phyloP scores from a whole-genome alignment of 768 basidiomycete genomes.

The Auriculariales sp. region DNA sequence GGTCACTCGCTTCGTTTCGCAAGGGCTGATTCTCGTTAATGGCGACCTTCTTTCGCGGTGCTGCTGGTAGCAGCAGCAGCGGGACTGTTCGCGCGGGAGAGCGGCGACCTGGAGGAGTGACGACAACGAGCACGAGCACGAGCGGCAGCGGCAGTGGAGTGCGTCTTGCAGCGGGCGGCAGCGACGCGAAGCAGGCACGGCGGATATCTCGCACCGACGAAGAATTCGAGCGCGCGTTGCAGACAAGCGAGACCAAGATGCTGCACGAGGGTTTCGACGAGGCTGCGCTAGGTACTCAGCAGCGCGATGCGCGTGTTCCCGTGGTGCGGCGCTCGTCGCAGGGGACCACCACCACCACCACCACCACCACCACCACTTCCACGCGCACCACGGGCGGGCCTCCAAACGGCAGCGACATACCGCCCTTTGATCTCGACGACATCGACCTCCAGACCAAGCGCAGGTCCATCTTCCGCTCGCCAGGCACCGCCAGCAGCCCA shows the following conservation, averaged over 20 bases:
- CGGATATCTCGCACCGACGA: constrained; percentile 60
- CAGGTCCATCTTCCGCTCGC: constrained; percentile 73
- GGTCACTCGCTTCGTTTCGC: too few species aligned
- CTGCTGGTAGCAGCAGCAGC: too few species aligned
- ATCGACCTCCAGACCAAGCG: constrained; percentile 57
- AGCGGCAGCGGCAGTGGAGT: constrained; percentile 21
- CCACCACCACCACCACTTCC: constrained; percentile 57
- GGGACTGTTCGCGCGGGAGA: not conserved
- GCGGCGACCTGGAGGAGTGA: not conserved
- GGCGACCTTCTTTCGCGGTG: not conserved
- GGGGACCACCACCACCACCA: constrained; percentile 42
- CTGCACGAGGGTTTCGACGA: constrained; percentile 62
- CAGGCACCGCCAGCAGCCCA: constrained; percentile 83
- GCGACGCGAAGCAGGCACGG: constrained; percentile 24
- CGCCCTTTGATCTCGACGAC: constrained; percentile 54
- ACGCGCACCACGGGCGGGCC: constrained; percentile 22
- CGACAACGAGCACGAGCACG: constrained; percentile 37
- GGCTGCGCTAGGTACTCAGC: constrained; percentile 40
- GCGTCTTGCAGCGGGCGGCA: constrained; percentile 1
- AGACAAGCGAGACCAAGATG: constrained; percentile 47
- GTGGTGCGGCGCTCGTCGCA: constrained; percentile 16
- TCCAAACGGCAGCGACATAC: constrained; percentile 42
- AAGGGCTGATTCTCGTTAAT: not conserved
- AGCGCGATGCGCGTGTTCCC: constrained; percentile 26
- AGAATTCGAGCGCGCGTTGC: constrained; percentile 70